A percentile compares a stretch with the other conserved stretches of the same genome.
These are phyloP conservation scores for Fraxinus xanthoxyloides DNA, from an alignment of 305 asterid genomes.

Conservation along the genomic window DNA sequence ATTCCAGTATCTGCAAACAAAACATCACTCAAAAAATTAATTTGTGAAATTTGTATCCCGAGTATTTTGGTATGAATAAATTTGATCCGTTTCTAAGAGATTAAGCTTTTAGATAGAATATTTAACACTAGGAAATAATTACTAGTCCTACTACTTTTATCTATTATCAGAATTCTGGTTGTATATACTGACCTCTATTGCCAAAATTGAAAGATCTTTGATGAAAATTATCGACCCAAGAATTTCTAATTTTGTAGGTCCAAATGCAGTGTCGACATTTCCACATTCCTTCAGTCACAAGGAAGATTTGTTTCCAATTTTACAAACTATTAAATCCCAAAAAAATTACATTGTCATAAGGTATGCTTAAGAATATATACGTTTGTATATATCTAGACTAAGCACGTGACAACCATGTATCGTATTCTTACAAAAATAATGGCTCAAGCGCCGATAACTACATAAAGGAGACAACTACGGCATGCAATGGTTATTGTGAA, in stretches of 20 bases:
- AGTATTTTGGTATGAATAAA: not conserved
- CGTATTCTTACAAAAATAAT: too few relatives aligned
- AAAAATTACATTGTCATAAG: not conserved
- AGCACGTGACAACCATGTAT: too few relatives aligned
- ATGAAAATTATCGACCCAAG: constrained; percentile 31
- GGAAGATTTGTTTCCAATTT: constrained; percentile 4
- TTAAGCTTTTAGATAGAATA: not conserved
- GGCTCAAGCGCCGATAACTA: not conserved
- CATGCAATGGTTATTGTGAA: too few relatives aligned
- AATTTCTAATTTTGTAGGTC: constrained; percentile 40
- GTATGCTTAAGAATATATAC: not conserved
- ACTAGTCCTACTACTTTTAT: not conserved
- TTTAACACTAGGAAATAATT: not conserved
- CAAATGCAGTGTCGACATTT: constrained; percentile 52
- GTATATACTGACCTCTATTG: constrained; percentile 36
- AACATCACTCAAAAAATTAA: not conserved
- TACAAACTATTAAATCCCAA: not conserved
- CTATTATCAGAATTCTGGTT: not conserved
- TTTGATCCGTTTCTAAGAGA: not conserved
- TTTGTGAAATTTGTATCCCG: not conserved
- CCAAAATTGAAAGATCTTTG: constrained; percentile 24
- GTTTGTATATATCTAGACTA: too few relatives aligned
- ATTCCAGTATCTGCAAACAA: not conserved
- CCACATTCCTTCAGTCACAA: constrained; percentile 44
- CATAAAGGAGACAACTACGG: too few relatives aligned